Evolutionary conservation across 192 early-diverging fungal species (phyloP).

Genomic region (Coemansia sp.): DNA sequence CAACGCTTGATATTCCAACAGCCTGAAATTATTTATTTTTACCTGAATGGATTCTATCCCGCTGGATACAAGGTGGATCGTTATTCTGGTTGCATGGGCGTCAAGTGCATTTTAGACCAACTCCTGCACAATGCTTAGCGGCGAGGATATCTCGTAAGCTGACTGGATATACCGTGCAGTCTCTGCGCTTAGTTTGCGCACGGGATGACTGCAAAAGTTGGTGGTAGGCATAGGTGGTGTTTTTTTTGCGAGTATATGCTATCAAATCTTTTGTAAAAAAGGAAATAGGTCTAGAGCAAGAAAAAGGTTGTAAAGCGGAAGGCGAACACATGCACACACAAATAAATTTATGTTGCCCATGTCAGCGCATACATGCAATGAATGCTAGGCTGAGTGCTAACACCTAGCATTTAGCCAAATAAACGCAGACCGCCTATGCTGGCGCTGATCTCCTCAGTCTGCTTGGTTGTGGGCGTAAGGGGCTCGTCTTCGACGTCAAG

Average conservation of each 20-base stretch:
- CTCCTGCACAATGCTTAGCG: constrained; percentile 28
- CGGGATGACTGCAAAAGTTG: no score
- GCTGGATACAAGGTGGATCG: constrained; percentile 5
- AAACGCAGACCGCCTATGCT: constrained; percentile 29
- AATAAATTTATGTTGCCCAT: no score
- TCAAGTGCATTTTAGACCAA: constrained; percentile 25
- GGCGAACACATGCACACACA: background rate
- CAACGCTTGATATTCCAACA: no score
- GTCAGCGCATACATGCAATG: background rate
- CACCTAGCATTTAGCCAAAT: constrained; percentile 23
- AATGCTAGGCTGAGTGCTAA: background rate
- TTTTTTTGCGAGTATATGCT: no score
- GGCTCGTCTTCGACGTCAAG: constrained; percentile 31
- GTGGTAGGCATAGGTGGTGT: constrained; percentile 10
- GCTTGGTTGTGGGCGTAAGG: constrained; percentile 22
- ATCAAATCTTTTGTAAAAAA: no score
- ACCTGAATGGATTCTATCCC: constrained; percentile 27
- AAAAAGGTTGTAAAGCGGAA: no score
- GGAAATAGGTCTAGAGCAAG: no score
- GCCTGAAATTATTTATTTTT: no score
- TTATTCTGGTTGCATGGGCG: constrained; percentile 16
- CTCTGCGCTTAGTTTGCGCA: constrained; percentile 3
- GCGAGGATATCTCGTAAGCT: constrained; percentile 19
- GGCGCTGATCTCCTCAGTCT: constrained; percentile 15
- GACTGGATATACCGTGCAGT: constrained; percentile 25